A percentile compares a stretch with the other conserved stretches of the same genome.
Evolutionary conservation across 768 basidiomycete genomes (phyloP).

Genomic region (Trametopsis cervina): DNA sequence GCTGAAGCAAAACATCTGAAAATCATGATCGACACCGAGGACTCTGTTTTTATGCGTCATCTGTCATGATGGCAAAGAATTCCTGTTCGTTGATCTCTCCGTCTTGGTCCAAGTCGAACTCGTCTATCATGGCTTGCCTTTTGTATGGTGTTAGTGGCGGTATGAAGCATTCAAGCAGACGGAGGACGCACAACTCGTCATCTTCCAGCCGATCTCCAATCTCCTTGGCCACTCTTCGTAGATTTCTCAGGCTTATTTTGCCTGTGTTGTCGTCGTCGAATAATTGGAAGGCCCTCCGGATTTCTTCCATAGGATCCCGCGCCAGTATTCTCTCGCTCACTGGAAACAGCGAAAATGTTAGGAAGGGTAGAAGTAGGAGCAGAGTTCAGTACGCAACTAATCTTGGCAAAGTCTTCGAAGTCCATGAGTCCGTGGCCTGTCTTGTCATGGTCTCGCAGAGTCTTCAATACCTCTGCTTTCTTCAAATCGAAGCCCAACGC

Average conservation of each 20-base stretch:
- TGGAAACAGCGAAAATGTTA: no score
- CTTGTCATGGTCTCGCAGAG: constrained; percentile 87
- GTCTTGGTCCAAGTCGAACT: constrained; percentile 98
- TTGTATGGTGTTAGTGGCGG: neutral
- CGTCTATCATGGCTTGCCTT: constrained; percentile 99
- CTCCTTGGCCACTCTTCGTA: constrained; percentile 92
- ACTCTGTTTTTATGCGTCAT: constrained; percentile 84
- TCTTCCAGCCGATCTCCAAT: constrained; percentile 93
- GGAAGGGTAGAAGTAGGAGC: no score
- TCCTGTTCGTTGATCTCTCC: constrained; percentile 96
- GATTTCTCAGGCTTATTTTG: constrained; percentile 86
- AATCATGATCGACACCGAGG: no score
- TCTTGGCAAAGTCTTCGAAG: constrained; percentile 89
- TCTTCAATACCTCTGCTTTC: constrained; percentile 95
- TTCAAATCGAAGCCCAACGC: constrained; percentile 97
- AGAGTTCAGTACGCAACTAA: constrained; percentile 48
- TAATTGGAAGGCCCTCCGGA: constrained; percentile 89
- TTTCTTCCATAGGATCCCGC: constrained; percentile 95
- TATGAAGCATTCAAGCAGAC: neutral
- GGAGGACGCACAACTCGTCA: constrained; percentile 83
- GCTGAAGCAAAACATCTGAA: no score
- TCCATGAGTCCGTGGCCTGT: constrained; percentile 80
- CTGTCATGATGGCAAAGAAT: constrained; percentile 96
- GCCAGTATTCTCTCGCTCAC: constrained; percentile 93
- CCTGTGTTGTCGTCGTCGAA: constrained; percentile 97